Conservation (phyloP, 2,329 filamentous ascomycete species). For the Ramularia endophylla region DNA sequence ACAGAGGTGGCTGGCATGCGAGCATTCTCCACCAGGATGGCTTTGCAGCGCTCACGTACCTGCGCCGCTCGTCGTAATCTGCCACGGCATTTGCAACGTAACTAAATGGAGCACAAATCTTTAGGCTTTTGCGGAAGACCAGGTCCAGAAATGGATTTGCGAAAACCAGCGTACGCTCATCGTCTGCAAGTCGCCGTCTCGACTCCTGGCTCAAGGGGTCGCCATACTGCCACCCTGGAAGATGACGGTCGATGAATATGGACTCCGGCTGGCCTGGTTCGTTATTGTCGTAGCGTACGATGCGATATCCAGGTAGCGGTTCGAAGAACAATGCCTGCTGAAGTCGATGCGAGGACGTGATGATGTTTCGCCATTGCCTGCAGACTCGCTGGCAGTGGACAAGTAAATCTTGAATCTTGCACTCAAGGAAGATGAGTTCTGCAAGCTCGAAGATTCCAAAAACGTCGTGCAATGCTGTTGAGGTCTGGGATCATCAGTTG, state of each 20-base stretch:
- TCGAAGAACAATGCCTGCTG: slow-evolving; percentile 11
- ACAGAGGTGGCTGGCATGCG: slow-evolving; percentile 1
- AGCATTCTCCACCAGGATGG: slow-evolving; percentile 8
- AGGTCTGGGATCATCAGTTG: too few relatives aligned
- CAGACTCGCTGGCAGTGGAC: slow-evolving; percentile 6
- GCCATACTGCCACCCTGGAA: neutral
- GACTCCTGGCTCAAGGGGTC: neutral
- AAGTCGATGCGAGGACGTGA: neutral
- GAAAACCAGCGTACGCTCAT: neutral
- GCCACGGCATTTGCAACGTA: neutral
- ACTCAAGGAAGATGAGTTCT: slow-evolving; percentile 7
- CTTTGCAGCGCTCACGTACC: neutral
- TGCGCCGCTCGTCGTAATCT: neutral
- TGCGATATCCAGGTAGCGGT: neutral
- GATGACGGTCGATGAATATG: too few relatives aligned
- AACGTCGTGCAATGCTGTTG: neutral
- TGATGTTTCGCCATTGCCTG: slow-evolving; percentile 4
- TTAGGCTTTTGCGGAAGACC: neutral
- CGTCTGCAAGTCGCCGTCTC: neutral
- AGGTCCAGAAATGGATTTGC: neutral
- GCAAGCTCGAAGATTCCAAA: slow-evolving; percentile 8
- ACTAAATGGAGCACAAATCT: neutral
- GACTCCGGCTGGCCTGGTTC: neutral
- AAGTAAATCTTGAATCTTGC: slow-evolving; percentile 5
- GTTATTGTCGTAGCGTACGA: neutral